Evolutionary conservation across 768 basidiomycete species (phyloP).

Genomic region (Coprinopsis strossmayeri): DNA sequence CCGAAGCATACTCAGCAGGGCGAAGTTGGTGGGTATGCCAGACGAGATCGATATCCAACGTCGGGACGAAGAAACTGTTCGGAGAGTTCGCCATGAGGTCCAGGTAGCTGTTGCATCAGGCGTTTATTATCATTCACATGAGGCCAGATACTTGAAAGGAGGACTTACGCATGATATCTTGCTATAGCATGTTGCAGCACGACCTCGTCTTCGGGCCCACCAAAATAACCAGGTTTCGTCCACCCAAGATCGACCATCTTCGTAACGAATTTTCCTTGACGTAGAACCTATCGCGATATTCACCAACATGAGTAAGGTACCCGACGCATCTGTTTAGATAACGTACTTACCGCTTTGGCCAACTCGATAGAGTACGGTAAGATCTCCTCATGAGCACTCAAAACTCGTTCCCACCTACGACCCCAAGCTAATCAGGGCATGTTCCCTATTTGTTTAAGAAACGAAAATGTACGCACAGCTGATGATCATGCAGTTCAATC

Average conservation of each 20-base stretch:
- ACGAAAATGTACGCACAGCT: not conserved
- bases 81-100: conserved; percentile 45
- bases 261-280: conserved; percentile 48
- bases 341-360: not conserved
- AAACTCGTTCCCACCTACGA: not conserved
- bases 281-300: conserved; percentile 33
- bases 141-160: no score
- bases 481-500: no score
- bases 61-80: conserved; percentile 44
- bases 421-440: not conserved
- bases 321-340: no score
- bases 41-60: conserved; percentile 67
- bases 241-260: conserved; percentile 50
- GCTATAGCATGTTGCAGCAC: conserved; percentile 43
- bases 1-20: conserved; percentile 34
- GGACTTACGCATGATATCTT: conserved; percentile 53
- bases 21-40: conserved; percentile 74
- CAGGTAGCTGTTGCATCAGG: conserved; percentile 32
- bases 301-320: not conserved
- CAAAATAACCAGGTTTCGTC: conserved; percentile 38
- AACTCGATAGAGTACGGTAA: not conserved
- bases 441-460: not conserved
- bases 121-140: not conserved
- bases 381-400: not conserved
- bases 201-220: conserved; percentile 25